Evolutionary conservation across 2,329 filamentous ascomycete species (phyloP).

Genomic region (Ophiostoma sp.): DNA sequence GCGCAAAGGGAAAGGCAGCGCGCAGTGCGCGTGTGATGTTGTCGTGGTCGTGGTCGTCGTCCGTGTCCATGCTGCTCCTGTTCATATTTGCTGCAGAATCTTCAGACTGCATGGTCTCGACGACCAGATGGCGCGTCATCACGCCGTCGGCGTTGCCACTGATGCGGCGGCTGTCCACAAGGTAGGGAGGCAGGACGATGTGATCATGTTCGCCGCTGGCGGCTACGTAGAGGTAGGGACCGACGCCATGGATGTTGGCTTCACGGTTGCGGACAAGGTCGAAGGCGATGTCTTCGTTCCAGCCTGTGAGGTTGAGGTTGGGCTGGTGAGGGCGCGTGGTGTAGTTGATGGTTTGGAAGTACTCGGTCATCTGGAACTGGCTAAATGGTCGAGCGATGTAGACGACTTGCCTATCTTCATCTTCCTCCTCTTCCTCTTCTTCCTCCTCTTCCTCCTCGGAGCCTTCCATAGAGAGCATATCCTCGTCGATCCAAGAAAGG

Average conservation of each 20-base stretch:
- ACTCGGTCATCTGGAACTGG: not conserved
- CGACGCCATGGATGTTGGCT: not conserved
- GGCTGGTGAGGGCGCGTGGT: not conserved
- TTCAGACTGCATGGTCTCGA: not conserved
- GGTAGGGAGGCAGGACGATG: not conserved
- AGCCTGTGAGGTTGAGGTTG: no score
- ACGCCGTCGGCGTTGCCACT: conserved; percentile 9
- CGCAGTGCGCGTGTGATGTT: not conserved
- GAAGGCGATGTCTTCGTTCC: no score
- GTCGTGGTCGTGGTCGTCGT: not conserved
- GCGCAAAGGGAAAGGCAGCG: not conserved
- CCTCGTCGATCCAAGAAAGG: no score
- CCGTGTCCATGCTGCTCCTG: not conserved
- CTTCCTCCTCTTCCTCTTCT: not conserved
- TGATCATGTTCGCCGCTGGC: not conserved
- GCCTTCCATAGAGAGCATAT: not conserved
- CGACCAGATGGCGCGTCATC: not conserved
- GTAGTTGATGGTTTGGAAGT: not conserved
- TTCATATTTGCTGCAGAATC: no score
- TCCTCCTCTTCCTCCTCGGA: not conserved
- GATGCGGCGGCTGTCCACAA: not conserved
- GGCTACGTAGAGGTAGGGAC: not conserved
- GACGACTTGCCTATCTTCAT: not conserved
- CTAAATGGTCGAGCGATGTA: not conserved
- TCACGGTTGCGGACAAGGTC: not conserved